phyloP scores from a whole-genome alignment of 2,329 filamentous ascomycete species.

The Cyclaneusma minus region DNA sequence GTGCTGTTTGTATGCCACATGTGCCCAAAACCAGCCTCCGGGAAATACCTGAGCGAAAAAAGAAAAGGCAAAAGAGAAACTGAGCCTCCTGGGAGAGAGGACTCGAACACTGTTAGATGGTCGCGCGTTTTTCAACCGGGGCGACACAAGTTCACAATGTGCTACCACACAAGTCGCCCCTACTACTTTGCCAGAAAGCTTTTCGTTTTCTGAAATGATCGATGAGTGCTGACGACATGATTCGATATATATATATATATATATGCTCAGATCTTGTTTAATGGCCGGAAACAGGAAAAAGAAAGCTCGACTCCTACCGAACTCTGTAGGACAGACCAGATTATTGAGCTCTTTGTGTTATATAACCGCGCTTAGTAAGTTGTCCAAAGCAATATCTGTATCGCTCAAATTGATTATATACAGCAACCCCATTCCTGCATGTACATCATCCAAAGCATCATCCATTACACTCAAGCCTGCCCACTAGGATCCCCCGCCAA shows the following conservation, averaged over 20 bases:
- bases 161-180: too few relatives aligned
- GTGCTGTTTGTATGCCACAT: too few relatives aligned
- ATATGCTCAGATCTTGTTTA: not conserved
- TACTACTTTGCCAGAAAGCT: too few relatives aligned
- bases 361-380: not conserved
- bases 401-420: not conserved
- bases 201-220: too few relatives aligned
- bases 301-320: slow-evolving; percentile 1
- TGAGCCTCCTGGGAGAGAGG: too few relatives aligned
- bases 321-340: not conserved
- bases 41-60: too few relatives aligned
- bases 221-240: too few relatives aligned
- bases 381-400: not conserved
- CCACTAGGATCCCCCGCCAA: slow-evolving; percentile 9
- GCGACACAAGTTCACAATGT: too few relatives aligned
- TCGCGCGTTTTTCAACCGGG: too few relatives aligned
- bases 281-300: not conserved
- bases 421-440: not conserved
- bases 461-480: slow-evolving; percentile 1
- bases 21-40: too few relatives aligned
- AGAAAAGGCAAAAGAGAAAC: too few relatives aligned
- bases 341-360: not conserved
- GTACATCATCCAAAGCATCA: not conserved
- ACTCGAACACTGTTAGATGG: too few relatives aligned
- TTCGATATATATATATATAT: slow-evolving; percentile 1